Conservation (phyloP, 352 stramenopile genomes). For the Phytophthora constricta region DNA sequence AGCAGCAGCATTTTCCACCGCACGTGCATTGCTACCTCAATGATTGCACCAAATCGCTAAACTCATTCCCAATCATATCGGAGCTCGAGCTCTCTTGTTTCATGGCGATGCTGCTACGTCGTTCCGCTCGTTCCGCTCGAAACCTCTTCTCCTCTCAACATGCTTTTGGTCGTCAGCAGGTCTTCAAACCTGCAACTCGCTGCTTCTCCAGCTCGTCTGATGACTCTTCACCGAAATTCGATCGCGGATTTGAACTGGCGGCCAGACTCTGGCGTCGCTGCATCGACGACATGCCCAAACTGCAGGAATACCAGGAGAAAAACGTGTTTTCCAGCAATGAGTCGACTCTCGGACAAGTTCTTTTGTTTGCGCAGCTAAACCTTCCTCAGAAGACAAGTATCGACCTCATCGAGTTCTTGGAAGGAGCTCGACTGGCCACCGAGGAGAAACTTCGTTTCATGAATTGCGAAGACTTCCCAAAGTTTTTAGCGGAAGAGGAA, state of each 20-base stretch:
- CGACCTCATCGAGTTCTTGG: constrained; percentile 52
- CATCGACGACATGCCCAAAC: constrained; percentile 24
- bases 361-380: constrained; percentile 47
- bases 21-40: not conserved
- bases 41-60: not conserved
- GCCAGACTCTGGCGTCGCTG: constrained; percentile 30
- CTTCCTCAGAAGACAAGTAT: constrained; percentile 42
- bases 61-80: no score
- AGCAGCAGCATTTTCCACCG: not conserved
- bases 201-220: constrained; percentile 14
- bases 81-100: no score
- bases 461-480: constrained; percentile 43
- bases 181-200: not conserved
- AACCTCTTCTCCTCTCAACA: not conserved
- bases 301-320: constrained; percentile 43
- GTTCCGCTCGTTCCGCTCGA: not conserved
- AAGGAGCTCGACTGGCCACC: constrained; percentile 43
- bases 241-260: constrained; percentile 23
- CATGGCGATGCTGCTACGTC: not conserved
- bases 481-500: constrained; percentile 43
- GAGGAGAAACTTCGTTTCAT: constrained; percentile 44
- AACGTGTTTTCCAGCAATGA: constrained; percentile 29
- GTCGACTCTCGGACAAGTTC: constrained; percentile 9
- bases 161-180: not conserved
- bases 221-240: constrained; percentile 14